phyloP scores from a whole-genome alignment of 1,284 basidiomycete species.

The Naganishia albida region DNA sequence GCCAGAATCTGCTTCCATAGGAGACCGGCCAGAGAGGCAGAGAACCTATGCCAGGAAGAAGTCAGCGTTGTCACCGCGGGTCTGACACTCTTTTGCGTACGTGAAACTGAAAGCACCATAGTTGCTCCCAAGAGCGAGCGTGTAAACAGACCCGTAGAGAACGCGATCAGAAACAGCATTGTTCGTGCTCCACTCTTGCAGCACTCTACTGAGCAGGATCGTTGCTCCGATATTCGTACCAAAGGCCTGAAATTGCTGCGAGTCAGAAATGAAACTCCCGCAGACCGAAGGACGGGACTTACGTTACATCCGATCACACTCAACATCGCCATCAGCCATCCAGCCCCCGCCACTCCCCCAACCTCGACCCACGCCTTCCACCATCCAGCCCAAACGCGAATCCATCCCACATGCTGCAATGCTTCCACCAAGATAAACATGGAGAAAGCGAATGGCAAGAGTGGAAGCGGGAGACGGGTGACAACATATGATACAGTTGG shows the following conservation, averaged over 20 bases:
- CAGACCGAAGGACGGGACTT: slow-evolving; percentile 40
- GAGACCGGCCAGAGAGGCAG: slow-evolving; percentile 84
- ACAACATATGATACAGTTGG: slow-evolving; percentile 74
- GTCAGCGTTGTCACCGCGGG: neutral
- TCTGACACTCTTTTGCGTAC: slow-evolving; percentile 46
- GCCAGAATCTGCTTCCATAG: slow-evolving; percentile 79
- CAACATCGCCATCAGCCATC: slow-evolving; percentile 59
- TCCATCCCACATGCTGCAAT: slow-evolving; percentile 84
- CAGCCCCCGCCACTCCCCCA: slow-evolving; percentile 54
- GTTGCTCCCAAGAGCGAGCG: slow-evolving; percentile 80
- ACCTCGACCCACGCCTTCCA: slow-evolving; percentile 59
- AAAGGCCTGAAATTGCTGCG: slow-evolving; percentile 58
- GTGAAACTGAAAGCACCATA: slow-evolving; percentile 90
- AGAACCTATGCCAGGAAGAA: slow-evolving; percentile 57
- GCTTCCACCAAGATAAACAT: slow-evolving; percentile 94
- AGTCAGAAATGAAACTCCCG: slow-evolving; percentile 1
- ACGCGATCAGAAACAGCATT: slow-evolving; percentile 44
- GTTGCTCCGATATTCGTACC: slow-evolving; percentile 97
- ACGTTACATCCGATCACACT: slow-evolving; percentile 79
- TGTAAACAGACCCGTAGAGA: slow-evolving; percentile 56
- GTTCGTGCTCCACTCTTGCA: slow-evolving; percentile 47
- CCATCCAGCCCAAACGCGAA: slow-evolving; percentile 79
- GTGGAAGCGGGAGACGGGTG: slow-evolving; percentile 56
- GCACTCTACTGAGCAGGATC: slow-evolving; percentile 67
- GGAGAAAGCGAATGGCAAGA: slow-evolving; percentile 89